Base-by-base conservation (phyloP, 352 stramenopile genomes). In the Elongisporangium prolatum region DNA sequence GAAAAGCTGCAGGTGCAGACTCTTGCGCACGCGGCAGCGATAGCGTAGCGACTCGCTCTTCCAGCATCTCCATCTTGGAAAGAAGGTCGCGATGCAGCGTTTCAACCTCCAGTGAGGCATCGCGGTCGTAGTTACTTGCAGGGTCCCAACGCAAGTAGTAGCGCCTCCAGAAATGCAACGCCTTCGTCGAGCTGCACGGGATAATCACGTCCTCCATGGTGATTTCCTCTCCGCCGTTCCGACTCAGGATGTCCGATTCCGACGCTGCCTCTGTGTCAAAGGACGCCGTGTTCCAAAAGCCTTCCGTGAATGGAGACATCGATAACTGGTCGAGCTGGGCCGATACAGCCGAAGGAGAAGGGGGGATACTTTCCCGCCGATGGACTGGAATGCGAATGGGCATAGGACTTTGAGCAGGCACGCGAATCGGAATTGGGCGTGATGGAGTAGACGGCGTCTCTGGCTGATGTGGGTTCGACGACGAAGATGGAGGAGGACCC, bases 71-170 rank as follows among this genome's bases (percentile, higher is more conserved):
- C 10, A 82, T 57, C 16, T 65, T 64, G 53, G 64, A 61, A 13
- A 78, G 54, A 28, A 86, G 16, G 40, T 90, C 80, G 24, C 84
- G 68, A 40, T 88, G 69, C 47, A 79, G 57, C 0, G 65, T 74
- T 62, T 92, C 83, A 10, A 89, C 66, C 55, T 84, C 75, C 0
- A 88, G 73, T 21, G 63, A 79, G 48, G 75, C 73, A 18, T 90
- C 77, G 13, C 83, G 75, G 18, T 89, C 75, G 37, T 77, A 74
- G 22, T 78, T 69, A 6, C 71, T 77, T 2, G 71, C 76, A 0
- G 82, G 72, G 48, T 95, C 81, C 80, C 82, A 93, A 5, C 85
- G 80, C 56, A 95, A 56, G 38, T 92, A 95, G 57, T 93, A 95
- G 16, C 80, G 71, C 13, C 74, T 70, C 85, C 85, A 95, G 21